Percentiles rank a stretch among this genome's conserved stretches.
Evolutionary conservation across 768 basidiomycete species (phyloP).

Genomic region (Lactifluus echinatus): DNA sequence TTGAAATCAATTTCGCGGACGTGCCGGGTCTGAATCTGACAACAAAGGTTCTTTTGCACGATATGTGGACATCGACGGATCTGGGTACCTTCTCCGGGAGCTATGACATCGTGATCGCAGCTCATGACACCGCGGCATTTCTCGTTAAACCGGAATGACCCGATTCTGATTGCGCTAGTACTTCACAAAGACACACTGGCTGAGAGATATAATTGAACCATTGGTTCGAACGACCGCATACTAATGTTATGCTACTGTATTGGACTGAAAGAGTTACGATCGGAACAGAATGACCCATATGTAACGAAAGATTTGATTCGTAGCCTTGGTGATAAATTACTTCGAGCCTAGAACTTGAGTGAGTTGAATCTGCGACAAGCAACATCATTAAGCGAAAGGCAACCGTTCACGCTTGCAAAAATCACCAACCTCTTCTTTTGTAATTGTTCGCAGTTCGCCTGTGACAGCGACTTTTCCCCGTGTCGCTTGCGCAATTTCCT

Average conservation of each 20-base stretch:
- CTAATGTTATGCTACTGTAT: not conserved
- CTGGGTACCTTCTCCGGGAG: slow-evolving; percentile 34
- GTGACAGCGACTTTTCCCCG: slow-evolving; percentile 58
- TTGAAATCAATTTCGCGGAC: slow-evolving; percentile 38
- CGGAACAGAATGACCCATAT: not conserved
- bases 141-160: slow-evolving; percentile 29
- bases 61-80: slow-evolving; percentile 46
- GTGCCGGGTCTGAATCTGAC: slow-evolving; percentile 36
- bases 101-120: slow-evolving; percentile 35
- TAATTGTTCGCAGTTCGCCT: slow-evolving; percentile 73
- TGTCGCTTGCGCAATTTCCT: slow-evolving; percentile 49
- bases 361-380: slow-evolving; percentile 14
- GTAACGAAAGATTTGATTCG: not conserved
- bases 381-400: not conserved
- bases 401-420: not conserved
- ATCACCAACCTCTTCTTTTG: slow-evolving; percentile 52
- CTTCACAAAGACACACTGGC: not conserved
- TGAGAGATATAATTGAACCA: not conserved
- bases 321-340: too few species aligned
- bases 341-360: not conserved
- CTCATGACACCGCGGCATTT: slow-evolving; percentile 48
- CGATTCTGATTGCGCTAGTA: not conserved
- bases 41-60: slow-evolving; percentile 34
- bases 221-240: not conserved
- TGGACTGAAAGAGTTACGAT: not conserved